These are phyloP conservation scores for Aspergillus sp. DNA, from an alignment of 2,329 filamentous ascomycete species.

Conservation along the genomic window DNA sequence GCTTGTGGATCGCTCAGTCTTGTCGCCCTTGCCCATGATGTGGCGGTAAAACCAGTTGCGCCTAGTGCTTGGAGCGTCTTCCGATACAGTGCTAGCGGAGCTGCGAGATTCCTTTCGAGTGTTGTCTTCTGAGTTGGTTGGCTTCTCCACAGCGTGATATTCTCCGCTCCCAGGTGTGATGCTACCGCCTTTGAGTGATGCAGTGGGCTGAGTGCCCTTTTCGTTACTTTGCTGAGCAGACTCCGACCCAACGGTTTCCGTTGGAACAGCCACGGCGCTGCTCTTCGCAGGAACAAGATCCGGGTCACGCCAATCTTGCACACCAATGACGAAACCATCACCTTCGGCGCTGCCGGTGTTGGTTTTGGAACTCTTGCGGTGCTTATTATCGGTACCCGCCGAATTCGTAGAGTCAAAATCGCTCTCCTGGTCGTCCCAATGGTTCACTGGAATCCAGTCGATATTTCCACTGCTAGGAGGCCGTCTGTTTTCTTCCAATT, in stretches of 20 bases:
- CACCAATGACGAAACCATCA: conserved; percentile 78
- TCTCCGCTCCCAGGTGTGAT: conserved; percentile 75
- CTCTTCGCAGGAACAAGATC: conserved; percentile 63
- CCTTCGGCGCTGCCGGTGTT: conserved; percentile 39
- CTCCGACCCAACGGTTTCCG: conserved; percentile 29
- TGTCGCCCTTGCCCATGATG: conserved; percentile 35
- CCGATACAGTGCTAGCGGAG: conserved; percentile 13
- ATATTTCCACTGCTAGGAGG: conserved; percentile 74
- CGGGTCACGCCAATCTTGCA: conserved; percentile 84
- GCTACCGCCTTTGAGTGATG: conserved; percentile 64
- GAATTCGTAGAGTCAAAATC: conserved; percentile 10
- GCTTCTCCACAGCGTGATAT: conserved; percentile 57
- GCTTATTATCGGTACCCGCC: conserved; percentile 26
- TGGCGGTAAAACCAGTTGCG: conserved; percentile 39
- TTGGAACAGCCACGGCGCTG: conserved; percentile 30
- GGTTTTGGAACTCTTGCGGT: conserved; percentile 29
- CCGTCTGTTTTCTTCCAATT: conserved; percentile 60
- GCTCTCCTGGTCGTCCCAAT: conserved; percentile 61
- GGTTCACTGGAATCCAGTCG: conserved; percentile 72
- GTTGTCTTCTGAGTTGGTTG: conserved; percentile 23
- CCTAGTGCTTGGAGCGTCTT: conserved; percentile 22
- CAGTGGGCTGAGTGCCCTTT: conserved; percentile 33
- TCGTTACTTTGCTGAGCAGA: conserved; percentile 37
- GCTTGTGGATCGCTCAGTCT: conserved; percentile 22
- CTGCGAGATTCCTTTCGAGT: conserved; percentile 19